Evolutionary conservation across 2,329 filamentous ascomycete genomes (phyloP).

Genomic region (Hypoxylon sp.): DNA sequence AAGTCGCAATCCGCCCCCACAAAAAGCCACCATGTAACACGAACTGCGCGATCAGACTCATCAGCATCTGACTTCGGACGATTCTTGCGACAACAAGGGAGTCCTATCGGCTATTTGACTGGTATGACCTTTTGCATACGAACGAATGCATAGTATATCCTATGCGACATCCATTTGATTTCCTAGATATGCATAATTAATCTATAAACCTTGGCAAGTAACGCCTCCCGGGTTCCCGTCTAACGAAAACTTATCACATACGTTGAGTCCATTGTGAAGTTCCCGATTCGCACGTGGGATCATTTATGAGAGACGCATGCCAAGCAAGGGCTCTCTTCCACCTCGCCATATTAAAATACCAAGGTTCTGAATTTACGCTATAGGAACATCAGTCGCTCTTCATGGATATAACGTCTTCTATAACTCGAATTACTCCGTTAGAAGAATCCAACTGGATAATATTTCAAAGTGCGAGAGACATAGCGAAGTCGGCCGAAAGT

Average conservation of each 20-base stretch:
- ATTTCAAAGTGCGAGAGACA: background rate
- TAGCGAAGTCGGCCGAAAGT: conserved; percentile 2
- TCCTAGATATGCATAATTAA: background rate
- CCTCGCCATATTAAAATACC: background rate
- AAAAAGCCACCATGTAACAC: conserved; percentile 37
- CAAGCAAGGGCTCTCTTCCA: conserved; percentile 2
- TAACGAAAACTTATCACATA: background rate
- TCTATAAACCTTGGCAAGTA: background rate
- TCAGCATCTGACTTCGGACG: conserved; percentile 15
- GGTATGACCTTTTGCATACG: background rate
- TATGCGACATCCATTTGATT: background rate
- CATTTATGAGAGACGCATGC: conserved; percentile 7
- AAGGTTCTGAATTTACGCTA: background rate
- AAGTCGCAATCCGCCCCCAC: conserved; percentile 33
- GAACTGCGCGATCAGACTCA: conserved; percentile 26
- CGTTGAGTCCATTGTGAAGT: no score
- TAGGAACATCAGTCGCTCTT: no score
- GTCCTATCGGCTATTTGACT: conserved; percentile 6
- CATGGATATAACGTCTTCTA: conserved; percentile 2
- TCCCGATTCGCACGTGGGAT: conserved; percentile 8
- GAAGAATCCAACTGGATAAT: background rate
- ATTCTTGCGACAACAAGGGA: background rate
- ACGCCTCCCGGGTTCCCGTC: background rate
- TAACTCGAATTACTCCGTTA: background rate
- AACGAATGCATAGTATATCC: background rate